Conservation (phyloP, 164 flowering plant species). For the Vitis riparia region DNA sequence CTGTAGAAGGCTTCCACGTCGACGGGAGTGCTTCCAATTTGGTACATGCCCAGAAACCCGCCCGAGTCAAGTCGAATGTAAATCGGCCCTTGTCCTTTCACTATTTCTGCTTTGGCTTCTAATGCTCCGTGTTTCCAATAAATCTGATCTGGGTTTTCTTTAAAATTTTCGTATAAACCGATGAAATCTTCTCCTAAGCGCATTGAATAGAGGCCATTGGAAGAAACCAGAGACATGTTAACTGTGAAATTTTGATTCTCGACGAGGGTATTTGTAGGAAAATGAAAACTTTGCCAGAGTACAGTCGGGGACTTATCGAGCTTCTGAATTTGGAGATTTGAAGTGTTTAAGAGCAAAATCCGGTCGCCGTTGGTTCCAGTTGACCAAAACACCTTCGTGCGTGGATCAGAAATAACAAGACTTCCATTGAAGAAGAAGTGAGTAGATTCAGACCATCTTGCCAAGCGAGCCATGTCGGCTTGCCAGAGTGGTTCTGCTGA, state of each 20-base stretch:
- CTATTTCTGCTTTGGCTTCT: slow-evolving; percentile 62
- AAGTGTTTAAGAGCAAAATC: slow-evolving; percentile 47
- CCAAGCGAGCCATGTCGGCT: slow-evolving; percentile 28
- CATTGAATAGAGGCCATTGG: slow-evolving; percentile 63
- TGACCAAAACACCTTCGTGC: slow-evolving; percentile 57
- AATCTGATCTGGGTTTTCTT: slow-evolving; percentile 32
- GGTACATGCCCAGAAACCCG: slow-evolving; percentile 87
- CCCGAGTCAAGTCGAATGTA: slow-evolving; percentile 48
- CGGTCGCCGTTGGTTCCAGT: slow-evolving; percentile 45
- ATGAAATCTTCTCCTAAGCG: slow-evolving; percentile 49
- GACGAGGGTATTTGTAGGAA: slow-evolving; percentile 69
- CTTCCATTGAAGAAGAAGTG: slow-evolving; percentile 71
- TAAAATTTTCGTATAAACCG: slow-evolving; percentile 58
- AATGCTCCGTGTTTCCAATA: slow-evolving; percentile 66
- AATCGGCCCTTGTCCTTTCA: slow-evolving; percentile 57
- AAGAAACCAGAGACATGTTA: slow-evolving; percentile 55
- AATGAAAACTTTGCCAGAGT: slow-evolving; percentile 82
- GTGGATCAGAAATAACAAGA: slow-evolving; percentile 50
- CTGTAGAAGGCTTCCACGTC: slow-evolving; percentile 71
- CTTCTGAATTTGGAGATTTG: slow-evolving; percentile 54
- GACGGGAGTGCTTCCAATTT: slow-evolving; percentile 46
- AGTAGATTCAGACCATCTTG: slow-evolving; percentile 52
- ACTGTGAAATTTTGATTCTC: slow-evolving; percentile 75
- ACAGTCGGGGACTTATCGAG: slow-evolving; percentile 12
- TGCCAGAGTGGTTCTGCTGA: slow-evolving; percentile 65